A percentile compares a stretch with the other conserved stretches of the same genome.
phyloP scores from a whole-genome alignment of 1,139 yeast species.

The Pichia sp. region DNA sequence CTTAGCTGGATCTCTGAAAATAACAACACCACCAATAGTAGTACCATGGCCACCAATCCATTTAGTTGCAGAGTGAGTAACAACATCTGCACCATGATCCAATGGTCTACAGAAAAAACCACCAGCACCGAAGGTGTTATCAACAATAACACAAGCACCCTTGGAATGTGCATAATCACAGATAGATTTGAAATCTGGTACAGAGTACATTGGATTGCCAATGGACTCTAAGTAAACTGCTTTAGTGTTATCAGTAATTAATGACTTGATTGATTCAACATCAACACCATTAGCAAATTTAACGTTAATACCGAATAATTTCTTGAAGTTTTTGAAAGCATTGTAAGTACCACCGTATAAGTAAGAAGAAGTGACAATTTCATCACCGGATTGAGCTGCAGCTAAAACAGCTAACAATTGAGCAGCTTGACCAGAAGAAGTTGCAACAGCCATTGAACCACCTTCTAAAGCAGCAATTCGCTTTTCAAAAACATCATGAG shows the following conservation, averaged over 20 bases:
- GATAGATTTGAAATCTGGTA: constrained; percentile 82
- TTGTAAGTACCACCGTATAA: constrained; percentile 95
- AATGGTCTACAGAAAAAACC: constrained; percentile 83
- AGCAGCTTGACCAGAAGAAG: constrained; percentile 93
- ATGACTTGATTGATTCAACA: constrained; percentile 60
- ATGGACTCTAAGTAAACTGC: constrained; percentile 87
- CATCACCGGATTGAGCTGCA: constrained; percentile 83
- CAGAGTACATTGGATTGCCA: constrained; percentile 90
- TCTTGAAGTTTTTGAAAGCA: constrained; percentile 87
- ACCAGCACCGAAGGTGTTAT: constrained; percentile 97
- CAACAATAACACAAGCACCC: constrained; percentile 90
- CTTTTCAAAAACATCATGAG: constrained; percentile 83
- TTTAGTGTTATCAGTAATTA: constrained; percentile 78
- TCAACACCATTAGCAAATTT: constrained; percentile 72
- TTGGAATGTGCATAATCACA: constrained; percentile 74
- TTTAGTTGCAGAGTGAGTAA: constrained; percentile 88
- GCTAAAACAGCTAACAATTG: constrained; percentile 80
- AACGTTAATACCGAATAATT: constrained; percentile 70
- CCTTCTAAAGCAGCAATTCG: constrained; percentile 90
- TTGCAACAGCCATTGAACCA: constrained; percentile 88
- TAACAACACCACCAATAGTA: constrained; percentile 85
- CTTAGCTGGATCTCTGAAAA: constrained; percentile 68
- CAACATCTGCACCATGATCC: constrained; percentile 62
- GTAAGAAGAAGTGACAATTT: constrained; percentile 79
- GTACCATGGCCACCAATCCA: constrained; percentile 99